Base-by-base conservation (phyloP, 2,329 filamentous ascomycete species). In the Scleromitrula shiraiana region DNA sequence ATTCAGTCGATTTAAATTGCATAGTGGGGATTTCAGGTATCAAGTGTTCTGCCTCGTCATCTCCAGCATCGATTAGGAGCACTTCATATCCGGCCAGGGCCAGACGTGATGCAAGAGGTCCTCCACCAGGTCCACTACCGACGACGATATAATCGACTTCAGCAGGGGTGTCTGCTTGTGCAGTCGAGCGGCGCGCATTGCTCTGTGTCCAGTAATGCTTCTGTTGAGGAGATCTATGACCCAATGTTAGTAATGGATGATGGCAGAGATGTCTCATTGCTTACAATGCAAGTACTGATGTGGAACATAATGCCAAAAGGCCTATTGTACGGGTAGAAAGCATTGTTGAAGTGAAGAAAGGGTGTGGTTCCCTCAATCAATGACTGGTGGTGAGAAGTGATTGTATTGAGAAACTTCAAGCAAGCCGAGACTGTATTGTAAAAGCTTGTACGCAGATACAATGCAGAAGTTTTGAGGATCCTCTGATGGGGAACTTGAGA, bases 31-130 rank as follows among this genome's bases (percentile, higher is more conserved):
- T 24, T 66, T 68, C 65, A 53, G 73, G 67, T 51, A 70, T 66
- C 71, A 67, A 59, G 24, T 61, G 52, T 4, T 46, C 44, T 9
- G 67, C 70, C 52, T 76, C 68, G 51, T 78, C 73, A 52, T 74
- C 71, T 47, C 74, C 74, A 27, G 73, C 74, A 53, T 78, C 75
- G 26, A 77, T 67, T 3, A 78, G 65, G 15, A 77, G 67, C 8
- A 73, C 72, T 53, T 68, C 72, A 60, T 71, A 68, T 40, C 74
- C 73, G 24, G 70, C 71, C 30, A 71, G 65, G 7, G 75, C 74
- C 36, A 78, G 67, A 45, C 72, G 67, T 32, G 71, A 68, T 29
- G 74, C 72, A 5, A 76, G 57, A 32, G 73, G 71, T 29, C 68
- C 72, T 40, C 74, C 74, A 29, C 74, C 74, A n/a, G 73, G 65